Percentiles rank a stretch among this genome's conserved stretches.
These are phyloP conservation scores for Papiliotrema nemorosa DNA, from an alignment of 1,284 basidiomycete species.

Conservation along the genomic window DNA sequence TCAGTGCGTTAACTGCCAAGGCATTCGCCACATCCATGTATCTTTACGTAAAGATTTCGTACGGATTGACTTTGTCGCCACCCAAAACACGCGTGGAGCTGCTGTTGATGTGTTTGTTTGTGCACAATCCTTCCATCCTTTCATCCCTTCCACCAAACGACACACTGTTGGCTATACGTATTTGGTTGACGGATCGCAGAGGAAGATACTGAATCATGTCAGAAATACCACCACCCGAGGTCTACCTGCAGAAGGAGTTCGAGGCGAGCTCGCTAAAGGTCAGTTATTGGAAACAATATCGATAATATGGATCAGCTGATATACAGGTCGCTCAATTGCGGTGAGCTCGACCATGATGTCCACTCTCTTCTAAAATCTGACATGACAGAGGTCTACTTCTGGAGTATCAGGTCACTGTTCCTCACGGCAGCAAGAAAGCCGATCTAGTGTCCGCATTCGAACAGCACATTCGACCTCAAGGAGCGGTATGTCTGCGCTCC, in stretches of 20 bases:
- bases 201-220: too few species aligned
- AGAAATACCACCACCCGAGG: constrained; percentile 31
- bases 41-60: too few species aligned
- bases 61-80: too few species aligned
- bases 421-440: constrained; percentile 75
- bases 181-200: too few species aligned
- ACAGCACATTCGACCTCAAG: constrained; percentile 64
- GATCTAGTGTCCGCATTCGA: constrained; percentile 80
- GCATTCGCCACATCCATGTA: too few species aligned
- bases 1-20: too few species aligned
- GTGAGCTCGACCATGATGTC: constrained; percentile 19
- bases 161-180: too few species aligned
- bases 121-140: too few species aligned
- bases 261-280: constrained; percentile 67
- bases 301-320: constrained; percentile 1
- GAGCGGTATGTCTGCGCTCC: constrained; percentile 48
- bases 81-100: too few species aligned
- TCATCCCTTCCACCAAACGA: too few species aligned
- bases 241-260: constrained; percentile 78
- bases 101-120: too few species aligned
- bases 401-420: constrained; percentile 73
- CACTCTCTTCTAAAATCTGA: not conserved
- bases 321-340: constrained; percentile 47
- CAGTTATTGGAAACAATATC: constrained; percentile 11
- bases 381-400: constrained; percentile 58